Evolutionary conservation across 2,329 filamentous ascomycete species (phyloP), one percentile per base, ranked within the genome.

Genomic region (Fusarium fujikuroi): DNA sequence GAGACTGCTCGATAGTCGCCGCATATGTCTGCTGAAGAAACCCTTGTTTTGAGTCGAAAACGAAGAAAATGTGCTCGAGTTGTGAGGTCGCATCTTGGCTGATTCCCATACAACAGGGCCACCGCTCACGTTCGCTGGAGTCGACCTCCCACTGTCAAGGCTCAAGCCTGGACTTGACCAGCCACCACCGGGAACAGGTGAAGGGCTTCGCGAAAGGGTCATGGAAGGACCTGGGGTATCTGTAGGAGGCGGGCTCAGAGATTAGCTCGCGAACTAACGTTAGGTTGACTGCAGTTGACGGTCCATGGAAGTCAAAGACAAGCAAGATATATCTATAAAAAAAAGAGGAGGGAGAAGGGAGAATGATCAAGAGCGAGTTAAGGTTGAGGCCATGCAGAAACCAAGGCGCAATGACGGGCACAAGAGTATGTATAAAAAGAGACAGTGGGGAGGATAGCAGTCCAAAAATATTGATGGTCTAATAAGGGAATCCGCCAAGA

Each of bases 161-260:
- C 90, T 92, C 79, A 94, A 87, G 73, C 92, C 93, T 63, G 93
- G 94, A 83, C 92, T 96, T 63, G 93, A 91, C 95, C 95, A 98
- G 77, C 95, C 95, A 80, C 94, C 94, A 78, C 93, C 92, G 70
- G 91, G 92, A 72, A 91, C 89, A 70, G 95, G 95, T 63, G 94
- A 97, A 57, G 95, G 94, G 80, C 94, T 97, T 83, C 94, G 91
- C 75, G 95, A 96, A 72, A 95, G 85, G 75, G 93, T 93, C 95
- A 97, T 97, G 78, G 85, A 83, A 75, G 83, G 79, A 76, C 84
- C 86, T 47, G 90, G 87, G 58, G 87, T 91, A 79, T 88, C 87
- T 88, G 63, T 46, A 67, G 65, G 60, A 70, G 44, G 64, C 63
- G 70, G 62, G 66, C 70, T 75, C 68, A 74, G 61, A 73, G 68